phyloP scores from a whole-genome alignment of 805 yeast genomes.

The Candida wancherniae region DNA sequence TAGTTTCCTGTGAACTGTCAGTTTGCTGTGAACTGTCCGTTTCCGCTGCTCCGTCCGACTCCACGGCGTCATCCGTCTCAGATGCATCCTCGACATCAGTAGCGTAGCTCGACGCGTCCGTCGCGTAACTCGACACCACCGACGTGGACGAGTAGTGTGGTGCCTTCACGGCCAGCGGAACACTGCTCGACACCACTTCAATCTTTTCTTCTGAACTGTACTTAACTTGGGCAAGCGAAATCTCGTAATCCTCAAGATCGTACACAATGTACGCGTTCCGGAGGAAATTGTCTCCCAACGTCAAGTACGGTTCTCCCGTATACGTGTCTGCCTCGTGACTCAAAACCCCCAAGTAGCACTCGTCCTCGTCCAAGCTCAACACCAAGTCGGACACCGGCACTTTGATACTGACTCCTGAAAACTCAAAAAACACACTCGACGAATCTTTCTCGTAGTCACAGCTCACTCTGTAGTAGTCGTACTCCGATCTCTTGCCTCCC shows the following conservation, averaged over 20 bases:
- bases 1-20: too few relatives aligned
- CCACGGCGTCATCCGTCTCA: too few relatives aligned
- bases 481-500: background rate
- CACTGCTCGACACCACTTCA: conserved; percentile 38
- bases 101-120: too few relatives aligned
- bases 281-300: conserved; percentile 63
- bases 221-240: conserved; percentile 47
- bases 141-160: conserved; percentile 39
- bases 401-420: conserved; percentile 51
- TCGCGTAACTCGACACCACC: conserved; percentile 1
- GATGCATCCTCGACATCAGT: too few relatives aligned
- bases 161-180: conserved; percentile 50
- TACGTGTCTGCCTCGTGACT: conserved; percentile 23
- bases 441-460: conserved; percentile 5
- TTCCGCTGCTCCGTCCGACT: too few relatives aligned
- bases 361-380: conserved; percentile 9
- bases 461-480: conserved; percentile 4
- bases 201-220: conserved; percentile 31
- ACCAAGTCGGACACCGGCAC: conserved; percentile 40
- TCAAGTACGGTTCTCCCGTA: conserved; percentile 52
- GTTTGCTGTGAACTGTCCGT: too few relatives aligned
- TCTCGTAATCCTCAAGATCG: conserved; percentile 51
- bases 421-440: conserved; percentile 32
- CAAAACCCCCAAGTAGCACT: conserved; percentile 25
- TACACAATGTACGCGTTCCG: conserved; percentile 62